Evolutionary conservation across 371 early-diverging fungal species (phyloP).

Genomic region (Sporodiniella umbellata): DNA sequence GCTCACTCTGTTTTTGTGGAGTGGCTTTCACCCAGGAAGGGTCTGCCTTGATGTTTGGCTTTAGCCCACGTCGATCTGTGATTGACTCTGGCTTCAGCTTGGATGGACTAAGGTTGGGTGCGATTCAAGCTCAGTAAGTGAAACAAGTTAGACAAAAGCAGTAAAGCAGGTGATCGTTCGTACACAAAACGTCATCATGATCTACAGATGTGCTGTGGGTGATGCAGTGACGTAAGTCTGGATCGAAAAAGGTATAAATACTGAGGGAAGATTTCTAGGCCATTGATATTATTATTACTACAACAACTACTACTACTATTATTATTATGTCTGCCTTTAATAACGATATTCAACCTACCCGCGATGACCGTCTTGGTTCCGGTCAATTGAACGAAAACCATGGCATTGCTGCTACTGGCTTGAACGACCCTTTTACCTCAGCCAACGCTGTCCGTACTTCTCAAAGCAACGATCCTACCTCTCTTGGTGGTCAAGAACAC

Average conservation of each 20-base stretch:
- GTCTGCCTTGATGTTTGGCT: no score
- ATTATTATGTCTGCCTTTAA: neutral
- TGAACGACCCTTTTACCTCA: slow-evolving; percentile 9
- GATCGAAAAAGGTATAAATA: neutral
- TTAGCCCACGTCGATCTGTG: no score
- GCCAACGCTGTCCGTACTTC: neutral
- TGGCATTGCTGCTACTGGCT: slow-evolving; percentile 25
- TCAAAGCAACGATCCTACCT: slow-evolving; percentile 3
- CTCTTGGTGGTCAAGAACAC: slow-evolving; percentile 3
- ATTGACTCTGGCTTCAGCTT: no score
- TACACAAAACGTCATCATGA: neutral
- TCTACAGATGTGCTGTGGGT: neutral
- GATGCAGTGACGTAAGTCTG: neutral
- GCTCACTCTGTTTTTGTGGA: no score
- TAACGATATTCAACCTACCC: neutral
- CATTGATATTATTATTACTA: neutral
- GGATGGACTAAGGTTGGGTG: no score
- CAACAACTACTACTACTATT: no score
- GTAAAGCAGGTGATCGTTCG: neutral
- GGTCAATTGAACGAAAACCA: slow-evolving; percentile 22
- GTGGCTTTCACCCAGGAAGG: no score
- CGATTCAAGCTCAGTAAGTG: neutral
- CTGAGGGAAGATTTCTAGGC: neutral
- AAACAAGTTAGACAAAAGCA: neutral
- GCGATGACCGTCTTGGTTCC: neutral